Conservation (phyloP, 805 yeast species). For the Yarrowia alimentaria region DNA sequence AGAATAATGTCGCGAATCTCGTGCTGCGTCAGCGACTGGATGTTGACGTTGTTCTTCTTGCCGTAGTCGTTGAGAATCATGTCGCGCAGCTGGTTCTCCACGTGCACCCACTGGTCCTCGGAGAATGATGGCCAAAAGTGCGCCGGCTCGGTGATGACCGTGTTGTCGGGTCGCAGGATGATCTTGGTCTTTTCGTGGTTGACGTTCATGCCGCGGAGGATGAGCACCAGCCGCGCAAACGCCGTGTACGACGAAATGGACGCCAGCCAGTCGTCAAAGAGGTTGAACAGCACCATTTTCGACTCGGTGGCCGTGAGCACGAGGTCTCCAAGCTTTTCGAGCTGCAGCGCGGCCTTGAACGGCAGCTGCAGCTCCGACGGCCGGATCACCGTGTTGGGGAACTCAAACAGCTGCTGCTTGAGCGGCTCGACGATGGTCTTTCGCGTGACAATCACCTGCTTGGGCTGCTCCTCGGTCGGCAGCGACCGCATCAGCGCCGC, state of each 20-base stretch:
- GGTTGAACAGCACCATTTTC: slow-evolving; percentile 83
- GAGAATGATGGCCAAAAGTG: slow-evolving; percentile 92
- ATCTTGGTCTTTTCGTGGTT: slow-evolving; percentile 73
- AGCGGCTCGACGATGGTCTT: slow-evolving; percentile 91
- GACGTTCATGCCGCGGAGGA: slow-evolving; percentile 79
- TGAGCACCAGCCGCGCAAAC: slow-evolving; percentile 77
- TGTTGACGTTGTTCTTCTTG: slow-evolving; percentile 77
- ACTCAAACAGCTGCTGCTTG: slow-evolving; percentile 95
- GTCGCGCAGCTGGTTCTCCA: slow-evolving; percentile 85
- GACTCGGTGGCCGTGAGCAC: slow-evolving; percentile 88
- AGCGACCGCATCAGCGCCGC: slow-evolving; percentile 85
- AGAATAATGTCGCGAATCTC: slow-evolving; percentile 91
- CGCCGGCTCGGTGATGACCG: slow-evolving; percentile 66
- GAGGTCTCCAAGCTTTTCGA: slow-evolving; percentile 73
- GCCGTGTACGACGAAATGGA: slow-evolving; percentile 87
- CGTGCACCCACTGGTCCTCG: slow-evolving; percentile 88
- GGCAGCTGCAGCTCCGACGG: slow-evolving; percentile 89
- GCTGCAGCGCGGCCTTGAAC: slow-evolving; percentile 77
- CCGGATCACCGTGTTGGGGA: slow-evolving; percentile 85
- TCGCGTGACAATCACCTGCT: slow-evolving; percentile 84
- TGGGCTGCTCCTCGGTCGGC: slow-evolving; percentile 93
- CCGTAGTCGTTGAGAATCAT: slow-evolving; percentile 82
- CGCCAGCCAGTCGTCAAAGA: slow-evolving; percentile 93
- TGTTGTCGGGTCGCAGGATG: slow-evolving; percentile 71
- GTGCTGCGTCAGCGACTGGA: slow-evolving; percentile 82